These are phyloP conservation scores for Iris pallida DNA, from an alignment of 116 monocot species.

Conservation along the genomic window DNA sequence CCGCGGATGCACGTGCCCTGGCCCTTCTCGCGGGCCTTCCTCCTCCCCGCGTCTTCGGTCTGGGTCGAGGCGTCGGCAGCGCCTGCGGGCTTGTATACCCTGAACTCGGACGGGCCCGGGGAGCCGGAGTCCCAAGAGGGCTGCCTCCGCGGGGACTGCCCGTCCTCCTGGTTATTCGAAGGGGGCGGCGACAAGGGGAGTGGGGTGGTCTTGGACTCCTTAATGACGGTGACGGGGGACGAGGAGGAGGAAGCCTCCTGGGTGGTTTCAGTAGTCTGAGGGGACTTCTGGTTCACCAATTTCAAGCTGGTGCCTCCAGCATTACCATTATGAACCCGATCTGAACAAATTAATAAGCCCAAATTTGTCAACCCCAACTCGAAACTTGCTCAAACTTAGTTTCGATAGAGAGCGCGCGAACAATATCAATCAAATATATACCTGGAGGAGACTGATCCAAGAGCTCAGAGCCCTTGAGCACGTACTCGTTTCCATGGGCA, in stretches of 20 bases:
- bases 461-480: conserved; percentile 95
- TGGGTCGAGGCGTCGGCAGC: conserved; percentile 77
- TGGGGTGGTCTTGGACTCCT: conserved; percentile 27
- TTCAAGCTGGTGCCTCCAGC: background rate
- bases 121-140: conserved; percentile 13
- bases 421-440: conserved; percentile 22
- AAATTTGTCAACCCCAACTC: background rate
- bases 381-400: background rate
- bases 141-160: conserved; percentile 13
- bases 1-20: conserved; percentile 17
- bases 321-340: conserved; percentile 13
- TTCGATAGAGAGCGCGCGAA: too few species aligned
- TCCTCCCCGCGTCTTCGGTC: conserved; percentile 46
- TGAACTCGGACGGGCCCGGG: conserved; percentile 27
- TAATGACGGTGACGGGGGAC: conserved; percentile 27
- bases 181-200: conserved; percentile 14
- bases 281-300: conserved; percentile 21
- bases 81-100: conserved; percentile 26
- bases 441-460: conserved; percentile 56
- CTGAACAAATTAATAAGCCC: conserved; percentile 19
- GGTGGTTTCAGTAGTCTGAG: conserved; percentile 24
- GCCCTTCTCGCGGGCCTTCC: background rate
- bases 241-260: conserved; percentile 52
- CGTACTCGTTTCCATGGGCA: conserved; percentile 70
- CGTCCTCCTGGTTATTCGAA: conserved; percentile 23